Base-by-base conservation (phyloP, 192 early-diverging fungal species). In the Tieghemiomyces parasiticus region DNA sequence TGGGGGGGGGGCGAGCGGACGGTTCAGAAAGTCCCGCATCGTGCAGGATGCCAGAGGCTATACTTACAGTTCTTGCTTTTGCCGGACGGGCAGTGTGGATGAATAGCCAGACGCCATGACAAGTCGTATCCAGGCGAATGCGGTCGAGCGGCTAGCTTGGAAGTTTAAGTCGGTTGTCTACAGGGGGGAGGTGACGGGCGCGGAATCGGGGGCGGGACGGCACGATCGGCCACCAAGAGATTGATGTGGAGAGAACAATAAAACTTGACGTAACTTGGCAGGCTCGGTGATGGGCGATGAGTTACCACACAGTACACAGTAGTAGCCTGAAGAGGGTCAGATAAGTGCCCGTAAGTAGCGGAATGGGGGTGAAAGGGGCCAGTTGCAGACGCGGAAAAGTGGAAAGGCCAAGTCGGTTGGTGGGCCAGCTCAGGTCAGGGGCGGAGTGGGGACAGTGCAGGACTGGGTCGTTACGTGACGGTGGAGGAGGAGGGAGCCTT, bases 51-150 rank as follows among this genome's bases (percentile, higher is more conserved):
- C 26, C 61, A 33, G 31, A 64, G n/a, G 20, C 10, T 30, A 51
- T 35, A 76, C 77, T 76, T 74, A 81, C 80, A 88, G 73, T 68
- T 88, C 86, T 51, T 86, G 82, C 58, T 78, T 77, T 72, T 88
- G 82, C 61, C 86, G 77, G 47, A 83, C 81, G 60, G 79, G 83
- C 46, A 88, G 70, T n/a, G 26, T 28, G 22, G 48, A 50, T 50
- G 48, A 12, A 28, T 8, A 25, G 8, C 10, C 9, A 9, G 48
- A 13, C 9, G 48, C 48, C 48, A 50, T 50, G 26, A 22, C 38
- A 16, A 42, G 6, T 6, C 38, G 38, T 6, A 42, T 42, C n/a
- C n/a, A n/a, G n/a, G n/a, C n/a, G n/a, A n/a, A n/a, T n/a, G n/a
- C n/a, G n/a, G n/a, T n/a, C n/a, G n/a, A 16, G 38, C 8, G 38